These are phyloP conservation scores for Dorcoceras hygrometricum DNA, from an alignment of 257 asterid species.

Conservation along the genomic window DNA sequence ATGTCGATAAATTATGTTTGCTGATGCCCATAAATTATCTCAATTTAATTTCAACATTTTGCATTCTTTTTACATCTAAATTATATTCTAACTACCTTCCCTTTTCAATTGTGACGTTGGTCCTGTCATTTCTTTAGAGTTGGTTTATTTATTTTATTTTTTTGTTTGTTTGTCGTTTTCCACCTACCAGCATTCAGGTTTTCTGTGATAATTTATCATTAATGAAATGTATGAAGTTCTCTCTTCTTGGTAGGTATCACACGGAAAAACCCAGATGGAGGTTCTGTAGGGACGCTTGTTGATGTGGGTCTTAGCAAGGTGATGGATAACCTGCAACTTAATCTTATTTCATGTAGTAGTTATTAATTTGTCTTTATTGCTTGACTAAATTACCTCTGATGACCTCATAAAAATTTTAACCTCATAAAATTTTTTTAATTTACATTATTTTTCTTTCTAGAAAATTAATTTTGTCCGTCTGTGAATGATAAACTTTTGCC, in stretches of 20 bases:
- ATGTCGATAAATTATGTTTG: conserved; percentile 48
- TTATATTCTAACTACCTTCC: background rate
- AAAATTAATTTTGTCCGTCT: background rate
- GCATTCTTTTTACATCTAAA: background rate
- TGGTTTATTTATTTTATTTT: background rate
- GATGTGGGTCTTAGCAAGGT: conserved; percentile 97
- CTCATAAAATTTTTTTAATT: background rate
- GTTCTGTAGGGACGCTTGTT: conserved; percentile 60
- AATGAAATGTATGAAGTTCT: background rate
- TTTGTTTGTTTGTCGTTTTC: background rate
- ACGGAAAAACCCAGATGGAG: conserved; percentile 38
- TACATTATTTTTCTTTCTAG: background rate
- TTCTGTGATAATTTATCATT: background rate
- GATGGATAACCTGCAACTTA: conserved; percentile 11
- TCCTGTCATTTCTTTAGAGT: background rate
- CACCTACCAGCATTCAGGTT: background rate
- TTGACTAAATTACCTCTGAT: background rate
- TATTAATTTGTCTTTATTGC: background rate
- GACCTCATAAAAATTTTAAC: background rate
- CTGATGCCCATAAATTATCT: conserved; percentile 69
- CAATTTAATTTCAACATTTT: conserved; percentile 9
- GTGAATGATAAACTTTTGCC: background rate
- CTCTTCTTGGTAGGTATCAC: conserved; percentile 58
- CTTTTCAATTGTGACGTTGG: background rate
- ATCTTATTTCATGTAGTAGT: conserved; percentile 19